Conservation (phyloP, 352 stramenopile species). For the Globisporangium canariense region DNA sequence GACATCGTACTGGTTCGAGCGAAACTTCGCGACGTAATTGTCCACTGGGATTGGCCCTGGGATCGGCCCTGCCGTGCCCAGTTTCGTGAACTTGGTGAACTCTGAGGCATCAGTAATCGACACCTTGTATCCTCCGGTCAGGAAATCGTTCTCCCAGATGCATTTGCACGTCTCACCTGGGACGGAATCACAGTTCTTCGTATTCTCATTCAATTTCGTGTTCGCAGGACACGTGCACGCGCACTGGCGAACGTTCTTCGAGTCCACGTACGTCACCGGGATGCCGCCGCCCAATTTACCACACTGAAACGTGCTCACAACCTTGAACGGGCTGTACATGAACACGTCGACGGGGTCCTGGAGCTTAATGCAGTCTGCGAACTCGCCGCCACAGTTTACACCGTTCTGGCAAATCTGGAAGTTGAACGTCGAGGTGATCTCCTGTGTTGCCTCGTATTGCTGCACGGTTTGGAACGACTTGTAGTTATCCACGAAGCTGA, state of each 20-base stretch:
- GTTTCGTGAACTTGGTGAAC: slow-evolving; percentile 16
- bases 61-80: slow-evolving; percentile 29
- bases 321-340: slow-evolving; percentile 66
- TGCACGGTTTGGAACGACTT: slow-evolving; percentile 10
- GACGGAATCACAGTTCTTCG: slow-evolving; percentile 27
- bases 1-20: slow-evolving; percentile 23
- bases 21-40: slow-evolving; percentile 48
- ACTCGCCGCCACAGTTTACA: slow-evolving; percentile 17
- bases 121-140: slow-evolving; percentile 16
- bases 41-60: slow-evolving; percentile 43
- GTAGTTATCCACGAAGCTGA: slow-evolving; percentile 19
- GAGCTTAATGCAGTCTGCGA: slow-evolving; percentile 38
- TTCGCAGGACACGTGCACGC: slow-evolving; percentile 50
- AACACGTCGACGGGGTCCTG: slow-evolving; percentile 42
- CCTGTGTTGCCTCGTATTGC: slow-evolving; percentile 12
- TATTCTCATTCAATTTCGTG: slow-evolving; percentile 22
- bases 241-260: slow-evolving; percentile 32
- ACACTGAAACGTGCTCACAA: slow-evolving; percentile 40
- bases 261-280: slow-evolving; percentile 43
- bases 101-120: slow-evolving; percentile 13
- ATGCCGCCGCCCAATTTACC: slow-evolving; percentile 28
- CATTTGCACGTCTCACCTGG: slow-evolving; percentile 31
- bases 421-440: slow-evolving; percentile 20
- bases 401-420: slow-evolving; percentile 24
- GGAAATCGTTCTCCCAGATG: slow-evolving; percentile 28